Conservation (phyloP, 1,284 basidiomycete genomes). For the Irpex sp. region DNA sequence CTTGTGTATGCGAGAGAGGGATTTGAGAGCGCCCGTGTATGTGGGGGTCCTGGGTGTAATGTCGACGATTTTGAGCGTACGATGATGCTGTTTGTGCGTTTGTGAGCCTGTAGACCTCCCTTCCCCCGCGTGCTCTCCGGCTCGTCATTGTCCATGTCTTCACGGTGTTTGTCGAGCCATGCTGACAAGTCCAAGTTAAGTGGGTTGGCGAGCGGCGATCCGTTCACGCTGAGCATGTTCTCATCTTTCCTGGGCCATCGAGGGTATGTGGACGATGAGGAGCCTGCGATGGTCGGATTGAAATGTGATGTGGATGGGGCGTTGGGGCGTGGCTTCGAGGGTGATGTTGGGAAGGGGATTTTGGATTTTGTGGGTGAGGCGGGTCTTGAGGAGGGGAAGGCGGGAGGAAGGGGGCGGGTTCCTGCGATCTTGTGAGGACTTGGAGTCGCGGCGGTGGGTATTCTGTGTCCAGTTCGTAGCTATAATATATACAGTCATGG, state of each 20-base stretch:
- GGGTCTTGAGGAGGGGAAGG: constrained; percentile 33
- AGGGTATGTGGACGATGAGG: constrained; percentile 59
- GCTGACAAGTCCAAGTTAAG: constrained; percentile 43
- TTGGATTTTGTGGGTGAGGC: constrained; percentile 36
- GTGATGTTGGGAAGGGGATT: constrained; percentile 28
- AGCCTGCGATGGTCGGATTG: constrained; percentile 60
- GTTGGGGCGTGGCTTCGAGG: constrained; percentile 39
- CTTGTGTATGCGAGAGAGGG: constrained; percentile 32
- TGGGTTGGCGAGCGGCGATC: constrained; percentile 71
- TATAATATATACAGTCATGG: constrained; percentile 4
- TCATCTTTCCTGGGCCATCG: constrained; percentile 59
- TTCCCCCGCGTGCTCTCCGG: constrained; percentile 15
- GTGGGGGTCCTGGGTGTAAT: constrained; percentile 22
- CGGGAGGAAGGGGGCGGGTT: constrained; percentile 21
- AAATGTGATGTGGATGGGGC: constrained; percentile 67
- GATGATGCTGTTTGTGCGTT: constrained; percentile 56
- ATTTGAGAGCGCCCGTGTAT: constrained; percentile 47
- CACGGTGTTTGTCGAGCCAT: constrained; percentile 21
- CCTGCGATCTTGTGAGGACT: constrained; percentile 47
- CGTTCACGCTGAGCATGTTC: constrained; percentile 69
- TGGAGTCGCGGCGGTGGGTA: constrained; percentile 38
- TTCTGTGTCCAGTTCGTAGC: constrained; percentile 22
- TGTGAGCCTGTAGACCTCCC: constrained; percentile 22
- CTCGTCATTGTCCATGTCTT: constrained; percentile 18
- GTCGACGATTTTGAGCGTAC: constrained; percentile 44